These are phyloP conservation scores for Chlamydomonas urium DNA, from an alignment of 139 green algal species.

Conservation along the genomic window DNA sequence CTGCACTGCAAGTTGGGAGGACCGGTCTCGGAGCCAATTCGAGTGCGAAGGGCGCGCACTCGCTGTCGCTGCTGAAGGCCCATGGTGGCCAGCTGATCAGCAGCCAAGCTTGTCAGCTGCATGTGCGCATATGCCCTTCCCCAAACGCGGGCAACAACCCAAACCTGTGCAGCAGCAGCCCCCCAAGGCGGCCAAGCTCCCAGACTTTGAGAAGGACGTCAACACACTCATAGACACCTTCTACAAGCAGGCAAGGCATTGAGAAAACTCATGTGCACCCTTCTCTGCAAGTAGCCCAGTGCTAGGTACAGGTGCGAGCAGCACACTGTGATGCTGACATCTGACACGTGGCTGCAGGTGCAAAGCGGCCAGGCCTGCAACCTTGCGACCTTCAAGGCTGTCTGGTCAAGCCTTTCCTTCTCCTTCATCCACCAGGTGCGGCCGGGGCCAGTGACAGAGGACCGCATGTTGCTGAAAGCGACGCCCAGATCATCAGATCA, in stretches of 20 bases:
- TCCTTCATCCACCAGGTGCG: constrained; percentile 6
- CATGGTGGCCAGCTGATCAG: not conserved
- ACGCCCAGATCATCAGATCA: not conserved
- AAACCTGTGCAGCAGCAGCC: too few species aligned
- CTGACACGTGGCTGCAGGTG: not conserved
- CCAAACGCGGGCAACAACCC: not conserved
- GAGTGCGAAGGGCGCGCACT: not conserved
- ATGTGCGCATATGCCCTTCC: not conserved
- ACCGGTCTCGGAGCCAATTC: not conserved
- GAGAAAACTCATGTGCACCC: not conserved
- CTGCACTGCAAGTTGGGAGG: too few species aligned
- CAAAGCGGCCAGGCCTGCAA: not conserved
- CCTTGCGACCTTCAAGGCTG: constrained; percentile 7
- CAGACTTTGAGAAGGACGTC: not conserved
- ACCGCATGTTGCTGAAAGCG: not conserved
- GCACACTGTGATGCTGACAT: too few species aligned
- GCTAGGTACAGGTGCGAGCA: too few species aligned
- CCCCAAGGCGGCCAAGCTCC: too few species aligned
- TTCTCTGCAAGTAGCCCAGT: not conserved
- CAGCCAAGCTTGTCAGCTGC: not conserved
- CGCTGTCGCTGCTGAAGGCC: not conserved
- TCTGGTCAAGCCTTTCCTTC: not conserved
- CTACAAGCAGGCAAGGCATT: constrained; percentile 4
- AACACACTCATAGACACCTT: constrained; percentile 13
- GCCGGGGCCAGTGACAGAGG: too few species aligned